Base-by-base conservation (phyloP, 768 basidiomycete genomes). In the Lyophyllum atratum region DNA sequence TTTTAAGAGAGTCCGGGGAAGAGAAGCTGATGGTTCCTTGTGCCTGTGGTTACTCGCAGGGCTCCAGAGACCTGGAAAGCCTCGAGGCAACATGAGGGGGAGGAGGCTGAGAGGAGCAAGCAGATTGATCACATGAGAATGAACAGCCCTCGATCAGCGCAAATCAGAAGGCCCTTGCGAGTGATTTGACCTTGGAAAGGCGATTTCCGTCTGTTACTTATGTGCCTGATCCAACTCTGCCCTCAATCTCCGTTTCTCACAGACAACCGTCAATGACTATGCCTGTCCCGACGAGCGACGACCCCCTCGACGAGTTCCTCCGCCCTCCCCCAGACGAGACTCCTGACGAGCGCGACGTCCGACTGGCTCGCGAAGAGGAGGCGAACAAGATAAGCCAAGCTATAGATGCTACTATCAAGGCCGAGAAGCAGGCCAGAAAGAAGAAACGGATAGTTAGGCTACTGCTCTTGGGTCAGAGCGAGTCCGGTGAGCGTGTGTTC, bases 401-500 rank as follows among this genome's bases (percentile, higher is more conserved):
- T 53, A 92, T 92, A 72, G 90, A 92, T 75, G 87, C 89, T 55
- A 76, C 77, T 48, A 85, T 93, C 75, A 85, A 82, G 66, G 78
- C 79, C 5, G 85, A 88, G 67, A 79, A 80, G 31, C 85, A 84
- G 63, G 80, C 83, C 1, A 68, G 79, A 58, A 80, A 83, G 73
- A 91, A 88, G 78, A 85, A 80, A 68, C 81, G 81, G 46, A 79
- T 89, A 55, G 90, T 93, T 54, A 76, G 87, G 56, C 78, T 93
- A 14, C 74, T 93, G 44, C 76, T 93, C 21, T 82, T 93, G 1
- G 91, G 91, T 7, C 91, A 92, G 76, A 90, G 87, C 73, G 90
- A 93, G 76, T 89, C 86, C 7, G 90, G 90, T 86, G 68, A 61
- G 85, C 72, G 29, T 51, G 3, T 24, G 22, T 28, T 43, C 39